Evolutionary conservation across 2,329 filamentous ascomycete genomes (phyloP), one percentile per base, ranked within the genome.

Genomic region (Chaetomium olivaceum): DNA sequence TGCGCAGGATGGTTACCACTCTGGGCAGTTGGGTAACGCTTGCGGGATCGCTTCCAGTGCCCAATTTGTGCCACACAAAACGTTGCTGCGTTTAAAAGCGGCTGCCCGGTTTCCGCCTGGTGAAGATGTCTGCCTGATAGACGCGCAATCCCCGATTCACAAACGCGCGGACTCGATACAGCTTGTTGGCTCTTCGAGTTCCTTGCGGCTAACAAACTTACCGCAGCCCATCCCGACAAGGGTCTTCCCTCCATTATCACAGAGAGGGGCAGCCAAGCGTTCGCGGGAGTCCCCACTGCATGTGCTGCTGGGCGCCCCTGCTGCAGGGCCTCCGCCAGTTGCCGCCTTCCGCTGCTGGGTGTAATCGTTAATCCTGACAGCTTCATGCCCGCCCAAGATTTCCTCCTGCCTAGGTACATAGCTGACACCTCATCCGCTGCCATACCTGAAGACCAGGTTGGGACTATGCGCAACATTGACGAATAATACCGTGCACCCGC

Each of bases 191-290:
- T 36, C 23, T 58, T 43, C n/a, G 5, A 8, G n/a, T 43, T 27
- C 16, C 11, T 36, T 58, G 55, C 55, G 55, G 55, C 55, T 58
- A 46, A 39, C 55, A 46, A 46, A 27, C 33, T 31, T 21, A 43
- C 33, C 48, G 31, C 21, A 25, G n/a, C n/a, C n/a, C n/a, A n/a
- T n/a, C 29, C 39, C 19, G 46, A 23, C 58, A 61, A 19, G 58
- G 58, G 27, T 52, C 29, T 52, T 46, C 39, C 55, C 33, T 58
- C 36, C 36, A 43, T 16, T 4, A n/a, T 36, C 25, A 48, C 25
- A 50, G 57, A 27, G 48, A 52, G 58, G 46, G 36, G 60, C 36
- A 56, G 60, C 51, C 51, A 62, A 36, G 46, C 29, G 57, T 50
- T 31, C 19, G 25, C 43, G 57, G 57, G 31, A 59, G 43, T n/a